Conservation (phyloP, 2,329 filamentous ascomycete species). For the Pyrenophora teres region DNA sequence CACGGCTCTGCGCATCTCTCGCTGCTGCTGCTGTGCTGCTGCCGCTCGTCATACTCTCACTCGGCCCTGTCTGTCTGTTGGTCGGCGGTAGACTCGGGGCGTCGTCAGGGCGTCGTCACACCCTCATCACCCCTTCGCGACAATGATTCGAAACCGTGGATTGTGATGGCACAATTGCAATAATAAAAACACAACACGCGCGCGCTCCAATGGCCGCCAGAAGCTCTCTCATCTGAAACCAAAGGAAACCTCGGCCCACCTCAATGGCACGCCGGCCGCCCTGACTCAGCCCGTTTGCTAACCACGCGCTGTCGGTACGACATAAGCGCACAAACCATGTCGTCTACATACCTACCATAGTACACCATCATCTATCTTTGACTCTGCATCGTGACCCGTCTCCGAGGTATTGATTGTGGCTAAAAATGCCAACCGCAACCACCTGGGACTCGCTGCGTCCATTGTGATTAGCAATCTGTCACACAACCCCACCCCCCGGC, state of each 20-base stretch:
- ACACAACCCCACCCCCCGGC: conserved; percentile 4
- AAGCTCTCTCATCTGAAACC: conserved; percentile 20
- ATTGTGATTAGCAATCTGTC: conserved; percentile 11
- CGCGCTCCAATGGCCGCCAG: conserved; percentile 26
- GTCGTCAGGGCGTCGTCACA: conserved; percentile 19
- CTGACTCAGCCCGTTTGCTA: conserved; percentile 20
- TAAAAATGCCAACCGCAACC: conserved; percentile 19
- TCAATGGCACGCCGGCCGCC: conserved; percentile 9
- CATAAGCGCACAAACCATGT: conserved; percentile 3
- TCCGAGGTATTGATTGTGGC: conserved; percentile 6
- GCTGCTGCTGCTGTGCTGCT: no score
- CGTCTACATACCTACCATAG: background rate
- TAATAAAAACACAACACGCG: conserved; percentile 22
- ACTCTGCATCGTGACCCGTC: conserved; percentile 1
- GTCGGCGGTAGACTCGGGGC: background rate
- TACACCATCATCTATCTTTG: conserved; percentile 4
- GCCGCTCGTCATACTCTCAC: background rate
- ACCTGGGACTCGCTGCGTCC: conserved; percentile 11
- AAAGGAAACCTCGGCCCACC: conserved; percentile 11
- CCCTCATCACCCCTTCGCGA: conserved; percentile 19
- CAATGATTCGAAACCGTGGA: conserved; percentile 20
- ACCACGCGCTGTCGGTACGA: conserved; percentile 7
- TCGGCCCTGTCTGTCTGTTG: conserved; percentile 3
- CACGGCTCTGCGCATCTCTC: no score
- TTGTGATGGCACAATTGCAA: conserved; percentile 16